These are phyloP conservation scores for Strobilomyces echinocephalus DNA, from an alignment of 768 basidiomycete species.

Conservation along the genomic window DNA sequence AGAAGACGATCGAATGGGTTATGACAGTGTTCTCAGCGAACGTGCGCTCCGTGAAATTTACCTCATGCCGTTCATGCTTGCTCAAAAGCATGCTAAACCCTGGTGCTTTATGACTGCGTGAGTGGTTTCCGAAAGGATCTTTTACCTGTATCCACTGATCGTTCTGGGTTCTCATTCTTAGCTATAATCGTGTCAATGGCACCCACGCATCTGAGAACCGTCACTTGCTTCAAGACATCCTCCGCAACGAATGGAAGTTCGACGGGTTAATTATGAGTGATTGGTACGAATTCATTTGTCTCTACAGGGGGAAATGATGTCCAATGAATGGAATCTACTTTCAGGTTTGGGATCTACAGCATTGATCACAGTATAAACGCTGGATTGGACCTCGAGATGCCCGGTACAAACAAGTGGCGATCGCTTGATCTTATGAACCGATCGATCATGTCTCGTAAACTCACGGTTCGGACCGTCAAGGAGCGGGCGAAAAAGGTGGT, in stretches of 20 bases:
- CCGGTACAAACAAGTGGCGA: conserved; percentile 72
- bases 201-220: conserved; percentile 64
- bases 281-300: conserved; percentile 43
- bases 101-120: conserved; percentile 60
- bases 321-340: background rate
- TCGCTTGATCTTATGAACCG: conserved; percentile 63
- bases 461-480: conserved; percentile 60
- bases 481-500: conserved; percentile 63
- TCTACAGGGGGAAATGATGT: background rate
- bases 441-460: conserved; percentile 55
- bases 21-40: conserved; percentile 46
- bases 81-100: conserved; percentile 47
- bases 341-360: conserved; percentile 69
- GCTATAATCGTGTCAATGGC: conserved; percentile 75
- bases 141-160: background rate
- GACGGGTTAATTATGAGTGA: conserved; percentile 78
- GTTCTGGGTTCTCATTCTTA: conserved; percentile 22
- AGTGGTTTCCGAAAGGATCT: conserved; percentile 22
- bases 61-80: conserved; percentile 59
- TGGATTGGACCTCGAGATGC: conserved; percentile 81
- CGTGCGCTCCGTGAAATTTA: conserved; percentile 57
- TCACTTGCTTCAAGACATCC: conserved; percentile 52
- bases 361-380: conserved; percentile 63
- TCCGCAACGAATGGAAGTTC: conserved; percentile 72
- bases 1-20: conserved; percentile 69